phyloP scores from a whole-genome alignment of 2,329 filamentous ascomycete genomes.

The Xylaria sp. region DNA sequence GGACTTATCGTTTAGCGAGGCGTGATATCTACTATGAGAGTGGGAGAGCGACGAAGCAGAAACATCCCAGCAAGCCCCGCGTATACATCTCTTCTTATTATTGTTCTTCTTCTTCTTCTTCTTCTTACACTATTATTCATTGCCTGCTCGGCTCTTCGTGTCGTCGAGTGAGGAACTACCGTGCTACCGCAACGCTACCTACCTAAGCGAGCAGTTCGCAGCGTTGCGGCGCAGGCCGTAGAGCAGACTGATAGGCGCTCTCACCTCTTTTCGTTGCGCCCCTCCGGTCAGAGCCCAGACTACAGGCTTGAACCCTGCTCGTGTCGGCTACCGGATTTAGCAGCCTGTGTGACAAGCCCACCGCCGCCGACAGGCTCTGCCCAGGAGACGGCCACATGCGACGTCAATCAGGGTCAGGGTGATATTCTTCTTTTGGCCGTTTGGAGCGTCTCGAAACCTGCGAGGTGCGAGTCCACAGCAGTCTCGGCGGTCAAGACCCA shows the following conservation, averaged over 20 bases:
- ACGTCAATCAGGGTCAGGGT: slow-evolving; percentile 52
- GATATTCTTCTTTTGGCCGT: slow-evolving; percentile 23
- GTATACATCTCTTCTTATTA: slow-evolving; percentile 1
- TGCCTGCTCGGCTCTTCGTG: slow-evolving; percentile 16
- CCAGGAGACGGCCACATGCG: slow-evolving; percentile 47
- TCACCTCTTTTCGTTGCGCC: slow-evolving; percentile 21
- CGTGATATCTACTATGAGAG: background rate
- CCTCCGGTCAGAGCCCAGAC: slow-evolving; percentile 15
- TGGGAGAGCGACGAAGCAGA: background rate
- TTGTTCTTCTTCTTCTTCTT: too few relatives aligned
- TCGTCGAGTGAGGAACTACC: slow-evolving; percentile 21
- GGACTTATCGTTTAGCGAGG: background rate
- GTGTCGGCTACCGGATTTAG: slow-evolving; percentile 26
- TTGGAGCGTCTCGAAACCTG: slow-evolving; percentile 23
- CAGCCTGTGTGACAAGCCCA: slow-evolving; percentile 24
- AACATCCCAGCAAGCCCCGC: background rate
- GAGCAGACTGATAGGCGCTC: slow-evolving; percentile 8
- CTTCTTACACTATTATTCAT: background rate
- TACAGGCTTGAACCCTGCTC: slow-evolving; percentile 26
- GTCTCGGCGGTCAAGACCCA: slow-evolving; percentile 12
- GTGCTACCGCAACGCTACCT: background rate
- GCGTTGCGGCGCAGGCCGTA: slow-evolving; percentile 17
- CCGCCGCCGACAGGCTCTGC: slow-evolving; percentile 20
- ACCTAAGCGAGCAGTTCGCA: slow-evolving; percentile 29
- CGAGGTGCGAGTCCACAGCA: slow-evolving; percentile 5